Evolutionary conservation across 345 rosid species (phyloP), one percentile per base, ranked within the genome.

Genomic region (Mangifera indica): DNA sequence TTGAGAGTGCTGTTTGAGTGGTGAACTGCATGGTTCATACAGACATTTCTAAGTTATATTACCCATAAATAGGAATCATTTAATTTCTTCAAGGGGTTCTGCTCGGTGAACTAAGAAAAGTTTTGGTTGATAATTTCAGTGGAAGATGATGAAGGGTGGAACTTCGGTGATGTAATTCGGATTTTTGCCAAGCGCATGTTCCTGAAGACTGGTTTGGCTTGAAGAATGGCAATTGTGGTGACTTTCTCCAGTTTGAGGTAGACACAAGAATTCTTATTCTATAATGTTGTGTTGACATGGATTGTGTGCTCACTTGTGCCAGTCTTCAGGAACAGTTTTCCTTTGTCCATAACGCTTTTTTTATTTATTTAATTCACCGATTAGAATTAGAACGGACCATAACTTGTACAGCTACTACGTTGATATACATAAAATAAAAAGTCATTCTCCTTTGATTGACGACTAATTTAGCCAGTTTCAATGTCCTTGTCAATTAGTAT

Each of bases 1-100:
- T 90, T 54, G 96, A 90, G 77, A 90, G 93, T 68, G 76, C 72
- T 53, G 61, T 76, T 55, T 90, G 82, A 87, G 82, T 34, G 22
- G 42, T 37, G 69, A 54, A 13, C 32, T 3, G 5, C 59, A 17
- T 53, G 52, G 37, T 68, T 8, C 34, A 24, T 20, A 40, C 37
- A n/a, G 55, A 18, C 55, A 37, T 68, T 22, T 2, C 14, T 20
- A n/a, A 37, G 8, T 6, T 6, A 8, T 7, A 5, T 37, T 37
- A 37, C 56, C 56, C 18, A n/a, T 51, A 25, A 9, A 25, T 10
- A 14, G 57, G 40, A 62, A 48, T 25, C 25, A 6, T 59, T 40
- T 21, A 32, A 65, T 70, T 69, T 71, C 42, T 55, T 65, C 18
- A 25, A 15, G 52, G 55, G 56, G 54, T 69, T 75, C 45, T 26